A percentile compares a stretch with the other conserved stretches of the same genome.
Evolutionary conservation across 805 yeast species (phyloP).

Genomic region (Candida ovalis): DNA sequence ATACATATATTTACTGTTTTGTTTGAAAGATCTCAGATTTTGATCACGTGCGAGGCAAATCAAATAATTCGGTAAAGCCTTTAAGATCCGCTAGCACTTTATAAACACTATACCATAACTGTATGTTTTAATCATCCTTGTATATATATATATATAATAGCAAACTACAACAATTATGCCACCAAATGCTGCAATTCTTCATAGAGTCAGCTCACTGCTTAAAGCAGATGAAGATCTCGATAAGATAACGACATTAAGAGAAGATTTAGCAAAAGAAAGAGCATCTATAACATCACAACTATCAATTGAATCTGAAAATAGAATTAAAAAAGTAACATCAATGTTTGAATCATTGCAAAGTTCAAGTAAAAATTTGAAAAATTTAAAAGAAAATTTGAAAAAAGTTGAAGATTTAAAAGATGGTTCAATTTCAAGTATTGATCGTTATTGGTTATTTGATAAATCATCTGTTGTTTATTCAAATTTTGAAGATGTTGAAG

Average conservation of each 20-base stretch:
- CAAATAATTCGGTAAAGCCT: too few relatives aligned
- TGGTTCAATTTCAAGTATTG: conserved; percentile 51
- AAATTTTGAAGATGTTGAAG: conserved; percentile 65
- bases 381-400: conserved; percentile 38
- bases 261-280: conserved; percentile 64
- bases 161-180: conserved; percentile 7
- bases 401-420: conserved; percentile 35
- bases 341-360: conserved; percentile 23
- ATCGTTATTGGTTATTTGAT: conserved; percentile 65
- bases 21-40: too few relatives aligned
- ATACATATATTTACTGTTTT: too few relatives aligned
- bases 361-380: conserved; percentile 43
- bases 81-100: too few relatives aligned
- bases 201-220: conserved; percentile 23
- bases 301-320: conserved; percentile 58
- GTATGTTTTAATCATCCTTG: too few relatives aligned
- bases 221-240: conserved; percentile 44
- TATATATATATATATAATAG: background rate
- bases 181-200: conserved; percentile 14
- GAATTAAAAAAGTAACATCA: conserved; percentile 27
- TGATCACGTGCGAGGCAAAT: too few relatives aligned
- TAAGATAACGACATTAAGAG: conserved; percentile 48
- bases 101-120: too few relatives aligned
- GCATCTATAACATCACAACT: conserved; percentile 72
- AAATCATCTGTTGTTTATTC: conserved; percentile 65